These are phyloP conservation scores for Micromonas commoda DNA, from an alignment of 139 green algal genomes.

Conservation along the genomic window DNA sequence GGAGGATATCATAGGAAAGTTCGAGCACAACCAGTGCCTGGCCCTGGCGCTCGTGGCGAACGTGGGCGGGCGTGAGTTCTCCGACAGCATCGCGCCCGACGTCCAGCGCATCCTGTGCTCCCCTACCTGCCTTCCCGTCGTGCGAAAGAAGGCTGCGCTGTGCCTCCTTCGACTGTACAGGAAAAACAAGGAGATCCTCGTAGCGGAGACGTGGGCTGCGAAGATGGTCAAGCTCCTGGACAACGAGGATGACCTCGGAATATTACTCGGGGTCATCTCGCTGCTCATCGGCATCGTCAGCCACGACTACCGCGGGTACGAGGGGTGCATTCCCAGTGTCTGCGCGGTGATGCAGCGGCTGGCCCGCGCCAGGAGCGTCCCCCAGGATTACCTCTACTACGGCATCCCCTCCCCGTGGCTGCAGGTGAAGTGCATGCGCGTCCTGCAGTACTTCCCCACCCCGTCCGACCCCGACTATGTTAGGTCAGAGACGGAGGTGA, in stretches of 20 bases:
- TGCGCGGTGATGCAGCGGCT: slow-evolving; percentile 76
- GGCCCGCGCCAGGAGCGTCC: slow-evolving; percentile 60
- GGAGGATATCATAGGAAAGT: slow-evolving; percentile 82
- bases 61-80: slow-evolving; percentile 92
- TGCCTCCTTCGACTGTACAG: slow-evolving; percentile 87
- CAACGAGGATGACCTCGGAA: slow-evolving; percentile 73
- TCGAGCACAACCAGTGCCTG: slow-evolving; percentile 93
- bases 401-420: slow-evolving; percentile 96
- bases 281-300: slow-evolving; percentile 77
- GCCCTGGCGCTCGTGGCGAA: slow-evolving; percentile 74
- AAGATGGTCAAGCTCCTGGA: slow-evolving; percentile 73
- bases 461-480: slow-evolving; percentile 55
- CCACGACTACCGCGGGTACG: slow-evolving; percentile 52
- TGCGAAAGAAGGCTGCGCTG: slow-evolving; percentile 95
- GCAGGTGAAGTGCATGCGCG: slow-evolving; percentile 73
- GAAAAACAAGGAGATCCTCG: slow-evolving; percentile 72
- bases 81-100: slow-evolving; percentile 79
- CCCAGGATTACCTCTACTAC: slow-evolving; percentile 96
- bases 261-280: slow-evolving; percentile 71
- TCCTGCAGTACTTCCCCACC: slow-evolving; percentile 89
- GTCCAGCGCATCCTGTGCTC: slow-evolving; percentile 82
- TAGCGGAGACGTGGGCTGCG: slow-evolving; percentile 46
- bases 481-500: slow-evolving; percentile 27
- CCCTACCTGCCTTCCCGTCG: slow-evolving; percentile 56
- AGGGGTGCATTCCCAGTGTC: slow-evolving; percentile 68